Evolutionary conservation across 2,329 filamentous ascomycete species (phyloP).

Genomic region (Nemania diffusa): DNA sequence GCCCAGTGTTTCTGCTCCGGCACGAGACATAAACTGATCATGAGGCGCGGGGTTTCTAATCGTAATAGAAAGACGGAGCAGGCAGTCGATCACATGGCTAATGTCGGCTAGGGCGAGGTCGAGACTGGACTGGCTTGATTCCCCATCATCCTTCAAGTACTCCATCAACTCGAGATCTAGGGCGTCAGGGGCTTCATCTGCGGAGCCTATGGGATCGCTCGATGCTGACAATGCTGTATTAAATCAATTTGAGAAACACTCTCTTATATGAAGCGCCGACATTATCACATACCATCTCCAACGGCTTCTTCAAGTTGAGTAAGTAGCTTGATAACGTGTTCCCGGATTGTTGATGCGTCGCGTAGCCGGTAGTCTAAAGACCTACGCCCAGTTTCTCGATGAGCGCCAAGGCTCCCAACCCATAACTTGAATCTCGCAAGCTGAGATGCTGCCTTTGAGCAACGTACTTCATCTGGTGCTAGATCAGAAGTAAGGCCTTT

Average conservation of each 20-base stretch:
- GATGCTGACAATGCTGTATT: neutral
- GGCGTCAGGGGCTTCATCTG: neutral
- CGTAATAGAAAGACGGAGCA: slow-evolving; percentile 16
- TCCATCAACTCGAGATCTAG: slow-evolving; percentile 1
- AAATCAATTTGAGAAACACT: neutral
- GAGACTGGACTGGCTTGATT: neutral
- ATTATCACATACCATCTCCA: slow-evolving; percentile 1
- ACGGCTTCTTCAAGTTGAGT: neutral
- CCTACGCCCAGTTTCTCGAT: neutral
- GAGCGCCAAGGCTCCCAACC: slow-evolving; percentile 14
- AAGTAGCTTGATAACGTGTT: slow-evolving; percentile 6
- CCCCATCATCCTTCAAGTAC: slow-evolving; percentile 14
- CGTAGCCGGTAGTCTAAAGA: slow-evolving; percentile 16
- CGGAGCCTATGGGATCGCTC: neutral
- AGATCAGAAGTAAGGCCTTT: neutral
- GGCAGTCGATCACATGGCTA: slow-evolving; percentile 8
- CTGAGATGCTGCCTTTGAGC: slow-evolving; percentile 1
- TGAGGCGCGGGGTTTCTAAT: slow-evolving; percentile 12
- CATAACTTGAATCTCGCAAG: slow-evolving; percentile 25
- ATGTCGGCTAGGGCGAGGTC: slow-evolving; percentile 11
- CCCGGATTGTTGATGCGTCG: slow-evolving; percentile 8
- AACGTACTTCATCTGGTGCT: neutral
- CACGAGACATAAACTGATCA: slow-evolving; percentile 13
- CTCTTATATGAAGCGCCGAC: too few species aligned
- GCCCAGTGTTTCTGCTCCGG: neutral